Evolutionary conservation across 805 yeast genomes (phyloP), one percentile per base, ranked within the genome.

Genomic region (Lachancea lanzarotensis): DNA sequence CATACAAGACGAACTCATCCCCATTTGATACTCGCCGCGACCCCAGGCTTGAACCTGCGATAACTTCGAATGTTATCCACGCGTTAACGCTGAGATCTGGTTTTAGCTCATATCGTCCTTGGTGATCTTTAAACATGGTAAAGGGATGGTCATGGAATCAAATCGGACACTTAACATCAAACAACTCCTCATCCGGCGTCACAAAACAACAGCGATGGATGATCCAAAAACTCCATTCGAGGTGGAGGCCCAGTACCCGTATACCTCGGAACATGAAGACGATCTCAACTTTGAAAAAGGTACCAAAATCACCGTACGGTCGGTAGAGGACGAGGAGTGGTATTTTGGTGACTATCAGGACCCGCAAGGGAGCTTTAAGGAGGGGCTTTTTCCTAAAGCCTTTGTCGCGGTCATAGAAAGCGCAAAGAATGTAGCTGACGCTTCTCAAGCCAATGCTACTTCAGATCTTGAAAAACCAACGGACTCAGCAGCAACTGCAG

Each of bases 261-360:
- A 84, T 66, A 59, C 65, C 35, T 76, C 83, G 3, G 87, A 82
- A 42, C 87, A 79, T 51, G 87, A 81, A 25, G 98, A 93, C 61
- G 98, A 91, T 62, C 73, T 91, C 59, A 71, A 75, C 29, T 90
- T 91, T 54, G 62, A 63, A 0, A 76, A 70, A 3, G 90, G 84
- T 17, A 88, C 84, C 60, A 52, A 75, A 25, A 82, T 91, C 52
- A 76, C 79, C 3, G 96, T 91, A 22, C 79, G 82, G 4, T 79
- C 77, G 32, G 72, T 86, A 43, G 96, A 88, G 53, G 97, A 91
- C 62, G 95, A 81, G 6, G 96, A 90, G 51, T 93, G 98, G 98
- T 84, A 78, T 59, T 70, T 75, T 33, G 98, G 98, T 2, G 67
- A 72, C 3, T 84, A 75, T 54, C 57, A 55, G 2, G 75, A 68